Evolutionary conservation across 805 yeast genomes (phyloP), one percentile per base, ranked within the genome.

Genomic region (Myxozyma mucilagina): DNA sequence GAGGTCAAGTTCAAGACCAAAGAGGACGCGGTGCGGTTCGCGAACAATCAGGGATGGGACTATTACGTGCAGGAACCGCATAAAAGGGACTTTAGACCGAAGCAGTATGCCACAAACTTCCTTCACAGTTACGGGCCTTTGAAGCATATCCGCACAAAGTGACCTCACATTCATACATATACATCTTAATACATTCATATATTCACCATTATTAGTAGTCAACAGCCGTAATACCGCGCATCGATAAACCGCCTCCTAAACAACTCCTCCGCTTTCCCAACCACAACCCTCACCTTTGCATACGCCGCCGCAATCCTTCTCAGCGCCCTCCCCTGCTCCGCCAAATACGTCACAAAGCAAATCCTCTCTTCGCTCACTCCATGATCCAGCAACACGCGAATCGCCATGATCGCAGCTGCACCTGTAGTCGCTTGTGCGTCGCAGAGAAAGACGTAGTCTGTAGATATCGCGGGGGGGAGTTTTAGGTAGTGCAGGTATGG

Each of bases 381-480:
- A 71, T 93, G 96, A 70, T 93, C 98, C 14, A 89, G 67, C 52
- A 93, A 76, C 3, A 93, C 91, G 68, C 90, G 94, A 48, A 90
- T 83, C 0, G 97, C 96, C 98, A 93, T 94, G 47, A 90, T 87
- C 1, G 92, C 86, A 0, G 96, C 96, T 0, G 97, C 96, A 1
- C 98, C 99, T 35, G 96, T 86, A 36, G 90, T 86, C 52, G 90
- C 79, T 72, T 93, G 97, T 0, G 96, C 90, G 71, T 93, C 97
- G 70, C 90, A 83, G 52, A 93, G 74, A 8, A 93, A 74, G 1
- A 90, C 84, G 63, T 35, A 52, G 65, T 31, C 51, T 18, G 29
- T 41, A 41, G 63, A 64, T 16, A 75, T 64, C 47, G 60, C 44
- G 0, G 74, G 71, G 0, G 97, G 97, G 42, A 93, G 74, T 29